Evolutionary conservation across 1,139 yeast genomes (phyloP).

Genomic region (Geotrichum reessii): DNA sequence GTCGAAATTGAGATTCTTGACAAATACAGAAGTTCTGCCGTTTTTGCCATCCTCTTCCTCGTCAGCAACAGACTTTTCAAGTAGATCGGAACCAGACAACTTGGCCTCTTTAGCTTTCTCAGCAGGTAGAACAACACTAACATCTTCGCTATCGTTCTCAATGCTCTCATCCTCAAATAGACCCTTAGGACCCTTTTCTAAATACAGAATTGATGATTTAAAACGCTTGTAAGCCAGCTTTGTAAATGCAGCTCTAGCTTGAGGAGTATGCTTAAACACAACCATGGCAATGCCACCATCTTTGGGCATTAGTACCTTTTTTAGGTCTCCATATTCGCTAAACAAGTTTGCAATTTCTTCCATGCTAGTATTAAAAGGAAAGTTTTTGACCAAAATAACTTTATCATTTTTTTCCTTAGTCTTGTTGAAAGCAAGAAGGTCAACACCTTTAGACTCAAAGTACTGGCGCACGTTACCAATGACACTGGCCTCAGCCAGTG

Average conservation of each 20-base stretch:
- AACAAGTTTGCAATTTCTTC: slow-evolving; percentile 81
- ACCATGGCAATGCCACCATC: slow-evolving; percentile 94
- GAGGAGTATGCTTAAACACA: slow-evolving; percentile 78
- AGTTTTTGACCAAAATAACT: slow-evolving; percentile 77
- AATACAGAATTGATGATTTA: slow-evolving; percentile 76
- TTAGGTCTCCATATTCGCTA: slow-evolving; percentile 69
- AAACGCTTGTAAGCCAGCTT: slow-evolving; percentile 82
- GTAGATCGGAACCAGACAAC: slow-evolving; percentile 25
- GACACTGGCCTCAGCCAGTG: slow-evolving; percentile 94
- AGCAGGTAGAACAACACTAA: slow-evolving; percentile 26
- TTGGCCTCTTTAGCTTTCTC: slow-evolving; percentile 35
- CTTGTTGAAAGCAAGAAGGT: slow-evolving; percentile 62
- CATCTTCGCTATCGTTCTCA: slow-evolving; percentile 39
- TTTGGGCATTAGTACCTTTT: slow-evolving; percentile 86
- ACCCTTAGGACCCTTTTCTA: slow-evolving; percentile 90
- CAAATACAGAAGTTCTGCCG: slow-evolving; percentile 83
- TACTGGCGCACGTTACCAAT: slow-evolving; percentile 84
- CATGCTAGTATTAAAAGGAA: slow-evolving; percentile 77
- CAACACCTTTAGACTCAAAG: slow-evolving; percentile 82
- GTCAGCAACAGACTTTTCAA: slow-evolving; percentile 36
- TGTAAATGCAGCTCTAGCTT: slow-evolving; percentile 85
- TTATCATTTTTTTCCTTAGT: slow-evolving; percentile 71
- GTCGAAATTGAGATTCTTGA: slow-evolving; percentile 83
- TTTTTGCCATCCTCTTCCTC: slow-evolving; percentile 43
- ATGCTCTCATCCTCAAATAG: slow-evolving; percentile 49